phyloP scores from a whole-genome alignment of 192 early-diverging fungal species.

The Phlyctochytrium planicorne region DNA sequence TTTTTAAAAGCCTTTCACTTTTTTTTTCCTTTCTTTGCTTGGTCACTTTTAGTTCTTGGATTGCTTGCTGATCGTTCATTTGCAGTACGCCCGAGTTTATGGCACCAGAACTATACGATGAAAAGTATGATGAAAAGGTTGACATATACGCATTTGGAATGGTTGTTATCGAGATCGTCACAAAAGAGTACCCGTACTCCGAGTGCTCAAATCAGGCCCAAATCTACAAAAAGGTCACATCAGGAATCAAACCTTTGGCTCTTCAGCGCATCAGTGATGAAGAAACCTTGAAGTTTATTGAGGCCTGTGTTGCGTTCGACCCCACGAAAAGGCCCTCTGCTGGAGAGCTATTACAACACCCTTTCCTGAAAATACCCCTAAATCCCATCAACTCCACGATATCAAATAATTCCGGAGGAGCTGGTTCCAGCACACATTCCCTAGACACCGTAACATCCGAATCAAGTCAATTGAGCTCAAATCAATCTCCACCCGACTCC shows the following conservation, averaged over 20 bases:
- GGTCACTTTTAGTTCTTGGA: too few species aligned
- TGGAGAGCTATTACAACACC: conserved; percentile 45
- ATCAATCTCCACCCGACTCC: not conserved
- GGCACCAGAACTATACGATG: conserved; percentile 90
- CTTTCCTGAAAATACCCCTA: conserved; percentile 36
- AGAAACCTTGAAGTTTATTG: conserved; percentile 68
- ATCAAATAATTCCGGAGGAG: too few species aligned
- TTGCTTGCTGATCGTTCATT: too few species aligned
- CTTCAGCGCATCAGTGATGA: conserved; percentile 61
- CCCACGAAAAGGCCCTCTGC: conserved; percentile 44
- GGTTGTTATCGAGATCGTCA: conserved; percentile 59
- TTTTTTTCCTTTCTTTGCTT: conserved; percentile 5
- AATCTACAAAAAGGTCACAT: conserved; percentile 77
- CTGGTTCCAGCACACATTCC: too few species aligned
- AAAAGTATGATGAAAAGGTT: conserved; percentile 83
- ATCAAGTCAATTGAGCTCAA: not conserved
- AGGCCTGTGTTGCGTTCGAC: conserved; percentile 64
- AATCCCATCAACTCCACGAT: too few species aligned
- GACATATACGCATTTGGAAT: conserved; percentile 91
- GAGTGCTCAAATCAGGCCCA: conserved; percentile 84
- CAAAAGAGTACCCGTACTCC: conserved; percentile 84
- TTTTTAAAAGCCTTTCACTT: conserved; percentile 13
- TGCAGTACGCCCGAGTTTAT: conserved; percentile 78
- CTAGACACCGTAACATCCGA: not conserved
- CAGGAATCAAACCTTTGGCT: conserved; percentile 70